These are phyloP conservation scores for Pichia manshurica DNA, from an alignment of 805 yeast species.

Conservation along the genomic window DNA sequence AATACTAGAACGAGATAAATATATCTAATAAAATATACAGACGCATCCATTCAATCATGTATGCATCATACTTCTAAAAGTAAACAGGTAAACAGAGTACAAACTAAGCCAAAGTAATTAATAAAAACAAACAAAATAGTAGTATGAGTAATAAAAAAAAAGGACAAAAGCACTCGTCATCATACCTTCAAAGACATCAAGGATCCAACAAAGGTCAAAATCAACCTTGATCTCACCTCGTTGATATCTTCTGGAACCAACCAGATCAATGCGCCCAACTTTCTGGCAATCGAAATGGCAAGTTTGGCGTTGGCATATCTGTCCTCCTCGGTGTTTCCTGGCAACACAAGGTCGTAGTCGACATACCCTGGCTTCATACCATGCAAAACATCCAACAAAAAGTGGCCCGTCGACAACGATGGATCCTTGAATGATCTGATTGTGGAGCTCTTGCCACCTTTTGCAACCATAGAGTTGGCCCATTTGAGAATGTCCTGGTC, in stretches of 20 bases:
- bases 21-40: too few species aligned
- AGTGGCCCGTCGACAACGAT: slow-evolving; percentile 69
- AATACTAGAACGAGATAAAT: slow-evolving; percentile 22
- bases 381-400: slow-evolving; percentile 81
- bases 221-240: slow-evolving; percentile 91
- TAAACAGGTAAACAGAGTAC: neutral
- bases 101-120: neutral
- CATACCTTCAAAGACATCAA: slow-evolving; percentile 61
- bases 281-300: slow-evolving; percentile 97
- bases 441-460: slow-evolving; percentile 72
- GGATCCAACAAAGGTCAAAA: slow-evolving; percentile 91
- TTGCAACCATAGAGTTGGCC: slow-evolving; percentile 82
- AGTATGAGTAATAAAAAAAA: neutral
- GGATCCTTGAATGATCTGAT: slow-evolving; percentile 85
- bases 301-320: slow-evolving; percentile 90
- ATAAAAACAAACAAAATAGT: neutral
- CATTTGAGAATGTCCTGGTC: slow-evolving; percentile 87
- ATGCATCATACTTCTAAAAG: too few species aligned
- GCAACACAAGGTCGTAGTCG: slow-evolving; percentile 84
- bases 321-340: slow-evolving; percentile 77
- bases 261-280: slow-evolving; percentile 96
- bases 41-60: too few species aligned
- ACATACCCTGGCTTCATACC: slow-evolving; percentile 98
- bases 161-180: neutral
- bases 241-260: slow-evolving; percentile 99